Base-by-base conservation (phyloP, 768 basidiomycete genomes). In the Mycena sanguinolenta region DNA sequence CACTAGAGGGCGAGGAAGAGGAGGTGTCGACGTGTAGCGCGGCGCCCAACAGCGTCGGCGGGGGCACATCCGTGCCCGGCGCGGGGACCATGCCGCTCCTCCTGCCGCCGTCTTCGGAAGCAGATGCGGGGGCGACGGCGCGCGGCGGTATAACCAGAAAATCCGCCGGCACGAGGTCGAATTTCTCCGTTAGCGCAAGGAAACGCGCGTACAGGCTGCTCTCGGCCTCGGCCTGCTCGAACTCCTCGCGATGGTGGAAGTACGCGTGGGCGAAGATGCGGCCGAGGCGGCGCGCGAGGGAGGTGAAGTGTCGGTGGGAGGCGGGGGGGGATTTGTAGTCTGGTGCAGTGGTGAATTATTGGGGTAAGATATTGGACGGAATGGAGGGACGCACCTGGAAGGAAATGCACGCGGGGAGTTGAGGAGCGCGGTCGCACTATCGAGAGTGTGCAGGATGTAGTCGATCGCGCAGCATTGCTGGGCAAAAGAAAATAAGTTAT, bases 381-480 rank as follows among this genome's bases (percentile, higher is more conserved):
- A 34, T 34, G 32, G 32, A 34, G 13, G 30, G 19, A 75, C 83
- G 60, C 75, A 95, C 95, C 96, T 87, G 19, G 95, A 97, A 19
- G 96, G 96, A 77, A 99, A 99, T 9, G 94, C 92, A 58, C 94
- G 87, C 9, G 95, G 91, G 1, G 95, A 96, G 80, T 96, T 98
- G 39, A 99, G 85, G 53, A 98, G 86, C 1, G 96, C 95, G 0
- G 95, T 97, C 4, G 96, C 95, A 73, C 94, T 96, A 80, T 99
- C 97, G 10, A 98, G 85, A 0, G 96, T 98, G 80, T 95, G 96
- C 16, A 93, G 83, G 69, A 95, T 96, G 82, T 99, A 99, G 84
- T 98, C 97, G 50, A 98, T 97, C 4, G 97, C 97, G 78, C 95
- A 97, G 81, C 97, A 99, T 89, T 96, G 94, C 91, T 94, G 28